These are phyloP conservation scores for Phytophthora agathidicida DNA, from an alignment of 352 stramenopile species.

Conservation along the genomic window DNA sequence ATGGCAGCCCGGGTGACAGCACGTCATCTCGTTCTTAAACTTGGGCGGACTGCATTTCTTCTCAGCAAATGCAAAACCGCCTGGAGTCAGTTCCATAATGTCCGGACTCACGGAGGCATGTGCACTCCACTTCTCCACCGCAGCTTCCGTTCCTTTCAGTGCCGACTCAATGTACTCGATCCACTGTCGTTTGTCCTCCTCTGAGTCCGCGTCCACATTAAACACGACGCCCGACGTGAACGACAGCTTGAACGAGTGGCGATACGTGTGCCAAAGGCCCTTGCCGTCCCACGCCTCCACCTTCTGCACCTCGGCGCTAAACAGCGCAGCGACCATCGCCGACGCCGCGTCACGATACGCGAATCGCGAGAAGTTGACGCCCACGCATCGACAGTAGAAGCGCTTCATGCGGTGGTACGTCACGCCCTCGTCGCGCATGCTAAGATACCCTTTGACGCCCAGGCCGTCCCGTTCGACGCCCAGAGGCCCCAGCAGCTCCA, in stretches of 20 bases:
- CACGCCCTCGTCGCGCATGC: constrained; percentile 83
- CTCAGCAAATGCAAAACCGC: constrained; percentile 64
- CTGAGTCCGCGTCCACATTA: constrained; percentile 79
- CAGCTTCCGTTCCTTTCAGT: constrained; percentile 45
- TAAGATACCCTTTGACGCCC: constrained; percentile 77
- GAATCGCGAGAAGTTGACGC: constrained; percentile 82
- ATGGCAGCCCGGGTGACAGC: constrained; percentile 65
- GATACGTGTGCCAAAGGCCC: constrained; percentile 82
- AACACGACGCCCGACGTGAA: constrained; percentile 77
- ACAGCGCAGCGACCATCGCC: constrained; percentile 62
- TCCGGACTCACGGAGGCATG: constrained; percentile 38
- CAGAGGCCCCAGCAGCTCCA: constrained; percentile 34
- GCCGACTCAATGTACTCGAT: constrained; percentile 79
- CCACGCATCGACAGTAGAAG: constrained; percentile 83
- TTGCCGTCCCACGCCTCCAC: constrained; percentile 88
- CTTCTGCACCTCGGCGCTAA: constrained; percentile 74
- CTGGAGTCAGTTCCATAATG: constrained; percentile 56
- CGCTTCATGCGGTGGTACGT: constrained; percentile 89
- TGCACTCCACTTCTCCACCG: constrained; percentile 46
- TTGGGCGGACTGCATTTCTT: constrained; percentile 67
- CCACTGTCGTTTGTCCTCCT: constrained; percentile 82
- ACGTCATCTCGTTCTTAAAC: constrained; percentile 74
- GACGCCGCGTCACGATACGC: constrained; percentile 67
- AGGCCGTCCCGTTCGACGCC: constrained; percentile 67
- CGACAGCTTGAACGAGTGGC: constrained; percentile 85